phyloP scores from a whole-genome alignment of 257 asterid species.

The Gentiana straminea region DNA sequence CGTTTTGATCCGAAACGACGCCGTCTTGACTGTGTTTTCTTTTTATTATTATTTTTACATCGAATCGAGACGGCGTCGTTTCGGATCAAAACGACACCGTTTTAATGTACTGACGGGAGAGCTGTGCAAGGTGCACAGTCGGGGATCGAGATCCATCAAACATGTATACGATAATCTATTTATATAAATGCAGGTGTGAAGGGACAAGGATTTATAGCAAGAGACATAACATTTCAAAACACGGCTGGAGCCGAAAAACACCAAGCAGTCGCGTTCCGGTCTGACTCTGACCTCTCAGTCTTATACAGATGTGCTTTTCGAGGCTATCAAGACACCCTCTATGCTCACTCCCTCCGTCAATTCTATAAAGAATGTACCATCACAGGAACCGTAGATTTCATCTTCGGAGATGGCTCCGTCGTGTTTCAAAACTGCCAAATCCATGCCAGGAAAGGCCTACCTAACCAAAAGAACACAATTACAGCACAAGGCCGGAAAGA shows the following conservation, averaged over 20 bases:
- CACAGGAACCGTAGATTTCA: slow-evolving; percentile 51
- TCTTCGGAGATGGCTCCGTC: slow-evolving; percentile 38
- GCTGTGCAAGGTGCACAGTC: too few species aligned
- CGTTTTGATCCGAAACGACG: too few species aligned
- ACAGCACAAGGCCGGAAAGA: slow-evolving; percentile 51
- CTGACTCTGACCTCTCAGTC: slow-evolving; percentile 47
- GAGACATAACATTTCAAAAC: slow-evolving; percentile 52
- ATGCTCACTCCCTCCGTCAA: slow-evolving; percentile 45
- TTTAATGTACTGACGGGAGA: too few species aligned
- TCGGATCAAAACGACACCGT: too few species aligned
- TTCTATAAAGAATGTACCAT: slow-evolving; percentile 45
- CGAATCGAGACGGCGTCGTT: too few species aligned
- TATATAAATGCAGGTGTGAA: slow-evolving; percentile 33
- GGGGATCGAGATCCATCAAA: too few species aligned
- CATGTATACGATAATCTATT: too few species aligned
- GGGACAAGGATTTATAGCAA: slow-evolving; percentile 50
- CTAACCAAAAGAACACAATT: slow-evolving; percentile 46
- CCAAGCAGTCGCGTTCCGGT: slow-evolving; percentile 51
- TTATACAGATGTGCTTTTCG: slow-evolving; percentile 39
- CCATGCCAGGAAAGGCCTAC: slow-evolving; percentile 33
- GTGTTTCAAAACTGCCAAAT: slow-evolving; percentile 42
- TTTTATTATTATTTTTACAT: too few species aligned
- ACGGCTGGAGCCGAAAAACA: slow-evolving; percentile 53
- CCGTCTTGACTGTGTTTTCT: too few species aligned
- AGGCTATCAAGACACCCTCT: slow-evolving; percentile 51